These are phyloP conservation scores for Lactarius vividus DNA, from an alignment of 768 basidiomycete species.

Conservation along the genomic window DNA sequence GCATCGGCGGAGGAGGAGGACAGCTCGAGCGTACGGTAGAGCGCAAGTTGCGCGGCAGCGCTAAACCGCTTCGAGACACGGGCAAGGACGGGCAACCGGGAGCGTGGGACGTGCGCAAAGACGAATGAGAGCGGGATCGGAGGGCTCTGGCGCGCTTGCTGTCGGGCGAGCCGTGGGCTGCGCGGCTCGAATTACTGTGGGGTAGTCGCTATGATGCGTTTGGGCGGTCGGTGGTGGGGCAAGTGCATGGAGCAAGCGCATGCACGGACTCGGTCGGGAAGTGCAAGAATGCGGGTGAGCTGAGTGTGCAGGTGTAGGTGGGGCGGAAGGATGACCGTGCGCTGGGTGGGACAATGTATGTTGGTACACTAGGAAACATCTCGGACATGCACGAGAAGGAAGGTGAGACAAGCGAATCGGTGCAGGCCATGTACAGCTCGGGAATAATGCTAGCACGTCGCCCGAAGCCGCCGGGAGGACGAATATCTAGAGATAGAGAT, in stretches of 20 bases:
- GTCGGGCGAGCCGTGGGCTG: conserved; percentile 8
- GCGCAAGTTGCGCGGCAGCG: too few species aligned
- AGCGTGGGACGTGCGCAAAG: too few species aligned
- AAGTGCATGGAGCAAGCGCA: background rate
- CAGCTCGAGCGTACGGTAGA: too few species aligned
- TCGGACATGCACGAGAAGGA: background rate
- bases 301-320: conserved; percentile 16
- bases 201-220: background rate
- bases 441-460: conserved; percentile 27
- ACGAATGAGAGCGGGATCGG: background rate
- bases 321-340: background rate
- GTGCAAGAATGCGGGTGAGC: conserved; percentile 14
- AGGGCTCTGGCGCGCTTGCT: too few species aligned
- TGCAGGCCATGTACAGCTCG: background rate
- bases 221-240: background rate
- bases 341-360: background rate
- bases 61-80: too few species aligned
- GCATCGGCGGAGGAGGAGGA: conserved; percentile 7
- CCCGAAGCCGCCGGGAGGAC: conserved; percentile 27
- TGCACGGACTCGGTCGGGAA: background rate
- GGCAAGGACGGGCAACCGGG: too few species aligned
- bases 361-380: background rate
- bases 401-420: background rate
- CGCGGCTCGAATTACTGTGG: background rate
- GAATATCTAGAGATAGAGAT: conserved; percentile 26